Base-by-base conservation (phyloP, 1,284 basidiomycete species). In the Vanrija sp. region DNA sequence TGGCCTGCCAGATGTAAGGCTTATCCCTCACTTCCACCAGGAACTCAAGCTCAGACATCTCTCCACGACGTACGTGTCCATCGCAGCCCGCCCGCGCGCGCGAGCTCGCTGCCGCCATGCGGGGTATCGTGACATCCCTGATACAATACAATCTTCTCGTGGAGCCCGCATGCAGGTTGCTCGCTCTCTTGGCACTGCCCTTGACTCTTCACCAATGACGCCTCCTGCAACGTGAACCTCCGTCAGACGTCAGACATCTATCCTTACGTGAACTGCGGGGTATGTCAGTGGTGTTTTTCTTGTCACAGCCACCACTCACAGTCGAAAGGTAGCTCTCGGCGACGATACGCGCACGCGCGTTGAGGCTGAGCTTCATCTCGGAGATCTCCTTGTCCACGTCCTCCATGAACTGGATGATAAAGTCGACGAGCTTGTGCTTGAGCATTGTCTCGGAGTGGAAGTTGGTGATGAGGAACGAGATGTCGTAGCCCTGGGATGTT, bases 321-420 rank as follows among this genome's bases (percentile, higher is more conserved):
- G 73, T 75, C 25, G 71, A 64, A 50, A 77, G 61, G 61, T 77
- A 77, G 48, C 73, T 74, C 71, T 98, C 96, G 34, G 96, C 96
- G 26, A 98, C 95, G 57, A 90, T 98, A 77, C 96, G 89, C 1
- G 96, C 94, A 56, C 96, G 84, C 28, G 94, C 93, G 69, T 98
- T 99, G 58, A 98, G 80, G 66, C 88, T 78, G 39, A 83, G 71
- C 67, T 83, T 83, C 78, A 83, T 83, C 65, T 83, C 82, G n/a
- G 77, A 79, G 54, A 82, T 81, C 68, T 82, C 80, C 69, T 80
- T 78, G 70, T 81, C 80, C 29, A 98, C 93, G 68, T 98, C 93
- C 73, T 98, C 93, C 94, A 98, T 98, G 74, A 98, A 97, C 88
- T 98, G 91, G 65, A 98, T 97, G 78, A 99, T 96, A 78, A 99